Evolutionary conservation across 2,329 filamentous ascomycete species (phyloP), one percentile per base, ranked within the genome.

Genomic region (Apiospora rasikravindrae): DNA sequence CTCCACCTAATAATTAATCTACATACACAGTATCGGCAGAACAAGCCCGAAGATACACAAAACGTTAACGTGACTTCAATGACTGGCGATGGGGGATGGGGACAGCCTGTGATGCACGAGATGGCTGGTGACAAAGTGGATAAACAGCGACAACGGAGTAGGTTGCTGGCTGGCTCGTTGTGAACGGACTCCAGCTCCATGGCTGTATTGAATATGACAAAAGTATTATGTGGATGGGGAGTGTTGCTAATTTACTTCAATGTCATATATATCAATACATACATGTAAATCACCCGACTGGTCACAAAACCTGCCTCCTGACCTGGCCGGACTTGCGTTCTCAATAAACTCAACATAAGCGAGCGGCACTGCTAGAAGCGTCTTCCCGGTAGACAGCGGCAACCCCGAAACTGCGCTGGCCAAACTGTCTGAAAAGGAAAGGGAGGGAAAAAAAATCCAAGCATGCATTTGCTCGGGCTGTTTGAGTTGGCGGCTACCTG

Each of bases 361-460:
- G 53, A 57, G 51, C 53, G 53, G 29, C 53, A 61, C 53, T 37
- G 53, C 26, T 33, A 7, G 51, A 33, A 57, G 51, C 14, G 51
- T 33, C 10, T 57, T 57, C 51, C 51, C 33, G 33, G 53, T 22
- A 61, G 53, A 61, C 57, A 64, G 57, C 57, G 57, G 57, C 57
- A 40, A 14, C 57, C 57, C 57, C 57, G 33, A 64, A 64, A 33
- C 29, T 37, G 33, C 29, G 57, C 57, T n/a, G 57, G 24, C 40
- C 57, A 40, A 64, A 64, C 29, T 40, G 57, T 40, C 33, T 33
- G 29, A n/a, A 13, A 42, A 42, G 13, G 13, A 42, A 42, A 51
- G 13, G 10, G 10, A 40, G 10, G 10, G 11, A 40, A 51, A 51
- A 51, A 61, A 8, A n/a, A 19, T 26, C 26, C 53, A 61, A 61